Base-by-base conservation (phyloP, 148 eudicot genomes). In the Simmondsia chinensis region DNA sequence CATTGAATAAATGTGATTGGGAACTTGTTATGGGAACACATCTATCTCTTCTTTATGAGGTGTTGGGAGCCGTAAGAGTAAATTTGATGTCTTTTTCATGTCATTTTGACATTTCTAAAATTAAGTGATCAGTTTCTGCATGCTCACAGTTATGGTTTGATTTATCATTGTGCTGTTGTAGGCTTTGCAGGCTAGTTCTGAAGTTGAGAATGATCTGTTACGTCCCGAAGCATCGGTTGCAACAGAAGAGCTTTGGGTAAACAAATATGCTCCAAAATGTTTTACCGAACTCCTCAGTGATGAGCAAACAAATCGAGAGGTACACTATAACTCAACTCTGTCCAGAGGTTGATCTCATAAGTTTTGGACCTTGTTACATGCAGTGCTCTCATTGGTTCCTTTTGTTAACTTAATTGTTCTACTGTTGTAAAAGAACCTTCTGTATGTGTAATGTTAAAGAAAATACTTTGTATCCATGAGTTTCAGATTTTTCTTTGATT, bases 201-300 rank as follows among this genome's bases (percentile, higher is more conserved):
- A 73, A 50, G 51, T 54, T 43, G 64, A 65, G 30, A 45, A 29
- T 47, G 63, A 52, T 20, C 30, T 48, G 44, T 33, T 33, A 29
- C 41, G 58, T 50, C 56, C 68, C 36, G 70, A 70, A 62, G 56
- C 68, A 46, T 64, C 82, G 28, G 74, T 64, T 41, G 53, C 54
- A 35, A 74, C 54, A 50, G 88, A 82, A 46, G 55, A 66, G 46
- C 99, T 91, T 64, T 89, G 97, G 97, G 97, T 89, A 28, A 82
- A 89, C 54, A 89, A 85, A 60, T 91, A 91, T 72, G 69, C 95
- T 67, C 95, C 99, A 39, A 79, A 64, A 65, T 79, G 94, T 35
- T 91, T 91, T 61, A 82, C 80, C 40, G 99, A 91, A 66, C 99
- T 91, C 61, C 95, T 91, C 43, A 91, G 99, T 55, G 95, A 79